These are phyloP conservation scores for Conticribra guillardii DNA, from an alignment of 108 stramenopile genomes.

Conservation along the genomic window DNA sequence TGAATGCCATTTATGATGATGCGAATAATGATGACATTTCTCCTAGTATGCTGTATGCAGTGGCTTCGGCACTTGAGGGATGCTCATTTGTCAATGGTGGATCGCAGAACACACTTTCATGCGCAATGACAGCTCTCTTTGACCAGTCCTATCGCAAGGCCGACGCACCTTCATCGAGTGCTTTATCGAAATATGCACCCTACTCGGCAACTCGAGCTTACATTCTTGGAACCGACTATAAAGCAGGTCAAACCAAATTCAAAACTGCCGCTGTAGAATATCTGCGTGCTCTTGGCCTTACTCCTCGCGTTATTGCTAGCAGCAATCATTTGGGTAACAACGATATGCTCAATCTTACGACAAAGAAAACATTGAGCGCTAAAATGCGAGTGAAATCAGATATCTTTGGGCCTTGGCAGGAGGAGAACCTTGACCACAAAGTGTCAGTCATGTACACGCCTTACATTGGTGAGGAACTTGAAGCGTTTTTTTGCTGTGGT, in stretches of 20 bases:
- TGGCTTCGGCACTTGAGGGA: conserved; percentile 81
- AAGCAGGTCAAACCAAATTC: conserved; percentile 90
- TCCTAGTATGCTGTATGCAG: conserved; percentile 83
- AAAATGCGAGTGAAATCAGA: conserved; percentile 85
- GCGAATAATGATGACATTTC: conserved; percentile 65
- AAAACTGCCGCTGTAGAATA: conserved; percentile 90
- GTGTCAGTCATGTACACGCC: conserved; percentile 87
- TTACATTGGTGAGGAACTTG: conserved; percentile 80
- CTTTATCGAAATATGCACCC: conserved; percentile 41
- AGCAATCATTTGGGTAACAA: conserved; percentile 92
- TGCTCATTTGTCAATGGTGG: conserved; percentile 90
- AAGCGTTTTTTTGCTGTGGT: too few species aligned
- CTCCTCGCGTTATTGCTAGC: conserved; percentile 80
- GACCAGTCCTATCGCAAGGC: conserved; percentile 50
- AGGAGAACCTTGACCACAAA: conserved; percentile 78
- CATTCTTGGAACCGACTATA: conserved; percentile 85
- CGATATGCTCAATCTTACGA: conserved; percentile 88
- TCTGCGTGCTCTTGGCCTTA: conserved; percentile 72
- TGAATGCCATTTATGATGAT: conserved; percentile 58
- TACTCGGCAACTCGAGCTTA: conserved; percentile 55
- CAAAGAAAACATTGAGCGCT: conserved; percentile 62
- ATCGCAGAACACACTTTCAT: conserved; percentile 80
- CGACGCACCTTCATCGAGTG: conserved; percentile 19
- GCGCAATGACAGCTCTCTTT: conserved; percentile 59
- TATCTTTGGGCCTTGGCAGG: conserved; percentile 85